Conservation (phyloP, 2,329 filamentous ascomycete genomes). For the Cytospora piceae region DNA sequence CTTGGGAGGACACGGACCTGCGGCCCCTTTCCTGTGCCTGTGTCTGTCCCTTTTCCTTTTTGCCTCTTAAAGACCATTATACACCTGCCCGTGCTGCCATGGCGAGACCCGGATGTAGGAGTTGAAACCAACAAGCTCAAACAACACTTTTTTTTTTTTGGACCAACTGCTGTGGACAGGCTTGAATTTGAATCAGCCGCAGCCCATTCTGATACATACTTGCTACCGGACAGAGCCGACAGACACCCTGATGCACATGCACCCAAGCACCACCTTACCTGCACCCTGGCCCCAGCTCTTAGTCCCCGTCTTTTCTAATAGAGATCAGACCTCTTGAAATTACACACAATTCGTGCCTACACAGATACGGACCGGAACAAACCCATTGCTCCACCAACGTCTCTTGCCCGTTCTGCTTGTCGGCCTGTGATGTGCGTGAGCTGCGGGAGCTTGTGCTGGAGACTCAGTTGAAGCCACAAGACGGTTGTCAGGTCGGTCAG, state of each 20-base stretch:
- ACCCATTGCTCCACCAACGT: slow-evolving; percentile 20
- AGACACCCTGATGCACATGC: slow-evolving; percentile 3
- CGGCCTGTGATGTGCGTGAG: not conserved
- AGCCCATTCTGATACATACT: slow-evolving; percentile 16
- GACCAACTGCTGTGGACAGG: slow-evolving; percentile 1
- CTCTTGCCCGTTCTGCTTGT: slow-evolving; percentile 10
- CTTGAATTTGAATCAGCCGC: slow-evolving; percentile 10
- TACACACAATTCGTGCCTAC: not conserved
- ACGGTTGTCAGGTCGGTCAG: not conserved
- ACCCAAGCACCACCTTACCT: not conserved
- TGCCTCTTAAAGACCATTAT: not conserved
- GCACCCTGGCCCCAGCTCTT: slow-evolving; percentile 11
- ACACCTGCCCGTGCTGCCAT: slow-evolving; percentile 9
- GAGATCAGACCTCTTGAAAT: slow-evolving; percentile 22
- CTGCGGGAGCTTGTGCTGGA: not conserved
- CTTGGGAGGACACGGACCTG: slow-evolving; percentile 1
- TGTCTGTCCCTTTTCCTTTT: slow-evolving; percentile 4
- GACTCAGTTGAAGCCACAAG: not conserved
- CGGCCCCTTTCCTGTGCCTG: slow-evolving; percentile 11
- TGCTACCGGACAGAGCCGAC: slow-evolving; percentile 1
- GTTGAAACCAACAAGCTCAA: slow-evolving; percentile 10
- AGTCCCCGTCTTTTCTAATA: slow-evolving; percentile 18
- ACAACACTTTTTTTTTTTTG: not conserved
- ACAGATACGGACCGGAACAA: not conserved
- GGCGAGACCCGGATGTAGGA: slow-evolving; percentile 12